These are phyloP conservation scores for Zea luxurians DNA, from an alignment of 176 grass and related monocot species.

Conservation along the genomic window DNA sequence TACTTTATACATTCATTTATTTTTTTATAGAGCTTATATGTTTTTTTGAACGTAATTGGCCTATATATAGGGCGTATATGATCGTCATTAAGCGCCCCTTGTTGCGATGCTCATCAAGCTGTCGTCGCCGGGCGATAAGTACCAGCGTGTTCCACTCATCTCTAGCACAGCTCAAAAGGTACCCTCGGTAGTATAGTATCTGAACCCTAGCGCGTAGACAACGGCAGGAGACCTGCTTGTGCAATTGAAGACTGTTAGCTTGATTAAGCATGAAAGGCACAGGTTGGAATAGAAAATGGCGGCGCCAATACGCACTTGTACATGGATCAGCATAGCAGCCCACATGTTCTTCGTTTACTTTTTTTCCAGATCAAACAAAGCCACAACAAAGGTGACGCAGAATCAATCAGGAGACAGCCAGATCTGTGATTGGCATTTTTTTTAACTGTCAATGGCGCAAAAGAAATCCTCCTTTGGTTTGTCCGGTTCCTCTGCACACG, in stretches of 20 bases:
- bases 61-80: not conserved
- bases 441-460: slow-evolving; percentile 22
- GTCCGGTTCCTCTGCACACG: not conserved
- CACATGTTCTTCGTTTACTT: slow-evolving; percentile 54
- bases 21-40: too few relatives aligned
- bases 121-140: slow-evolving; percentile 35
- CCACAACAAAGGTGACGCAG: slow-evolving; percentile 14
- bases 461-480: slow-evolving; percentile 24
- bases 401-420: slow-evolving; percentile 42
- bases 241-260: too few relatives aligned
- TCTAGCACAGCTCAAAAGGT: slow-evolving; percentile 45
- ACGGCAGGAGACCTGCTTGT: not conserved
- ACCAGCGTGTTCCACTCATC: slow-evolving; percentile 38
- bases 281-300: slow-evolving; percentile 37
- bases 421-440: slow-evolving; percentile 34
- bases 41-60: too few relatives aligned
- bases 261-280: too few relatives aligned
- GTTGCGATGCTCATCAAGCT: slow-evolving; percentile 31
- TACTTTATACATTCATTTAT: too few relatives aligned
- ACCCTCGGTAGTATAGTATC: not conserved
- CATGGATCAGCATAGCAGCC: too few relatives aligned
- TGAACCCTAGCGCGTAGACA: slow-evolving; percentile 20
- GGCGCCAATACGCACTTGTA: not conserved
- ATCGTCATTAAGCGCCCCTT: not conserved
- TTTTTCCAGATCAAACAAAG: slow-evolving; percentile 36